Base-by-base conservation (phyloP, 2,329 filamentous ascomycete species). In the Colletotrichum somersetense region DNA sequence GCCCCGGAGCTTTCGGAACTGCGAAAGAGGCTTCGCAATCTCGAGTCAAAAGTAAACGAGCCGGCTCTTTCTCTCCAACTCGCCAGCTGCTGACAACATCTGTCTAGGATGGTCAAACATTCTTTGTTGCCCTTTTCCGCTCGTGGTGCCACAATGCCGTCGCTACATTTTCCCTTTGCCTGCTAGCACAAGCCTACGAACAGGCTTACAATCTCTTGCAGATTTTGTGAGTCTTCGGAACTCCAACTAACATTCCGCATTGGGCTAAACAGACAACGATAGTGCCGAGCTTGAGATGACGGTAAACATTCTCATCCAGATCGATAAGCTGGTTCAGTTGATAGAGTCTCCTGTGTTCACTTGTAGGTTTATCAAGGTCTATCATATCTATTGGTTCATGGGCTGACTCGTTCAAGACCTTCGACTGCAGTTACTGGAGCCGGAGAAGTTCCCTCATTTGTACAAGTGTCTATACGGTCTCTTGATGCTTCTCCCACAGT, bases 91-190 rank as follows among this genome's bases (percentile, higher is more conserved):
- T 65, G 2, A 56, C 30, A 16, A 48, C 5, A 10, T 74, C 46
- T 76, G n/a, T n/a, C 20, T 73, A 93, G 91, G 97, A 99, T 75
- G 96, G 96, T 0, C 96, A 99, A 85, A 93, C 92, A 3, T 95
- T 99, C 80, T 99, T 99, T 78, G 94, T 98, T 18, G 91, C 95
- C 2, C 85, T 99, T 4, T 99, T 99, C 83, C 91, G 94, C 69
- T 97, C 96, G 5, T 99, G 96, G 96, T 99, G 96, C 79, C 96
- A 98, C 80, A 99, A 99, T 78, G 95, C 96, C 2, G 97, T 99
- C 7, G 96, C 96, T 10, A 98, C 96, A 0, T 99, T 99, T 82
- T 98, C 95, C 3, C 86, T 99, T 5, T 99, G 96, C 79, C 87
- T 99, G 42, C 90, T 99, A 63, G 96, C 96, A 1, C 96, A 99